Evolutionary conservation across 768 basidiomycete genomes (phyloP), one percentile per base, ranked within the genome.

Genomic region (Cyclocybe aegerita): DNA sequence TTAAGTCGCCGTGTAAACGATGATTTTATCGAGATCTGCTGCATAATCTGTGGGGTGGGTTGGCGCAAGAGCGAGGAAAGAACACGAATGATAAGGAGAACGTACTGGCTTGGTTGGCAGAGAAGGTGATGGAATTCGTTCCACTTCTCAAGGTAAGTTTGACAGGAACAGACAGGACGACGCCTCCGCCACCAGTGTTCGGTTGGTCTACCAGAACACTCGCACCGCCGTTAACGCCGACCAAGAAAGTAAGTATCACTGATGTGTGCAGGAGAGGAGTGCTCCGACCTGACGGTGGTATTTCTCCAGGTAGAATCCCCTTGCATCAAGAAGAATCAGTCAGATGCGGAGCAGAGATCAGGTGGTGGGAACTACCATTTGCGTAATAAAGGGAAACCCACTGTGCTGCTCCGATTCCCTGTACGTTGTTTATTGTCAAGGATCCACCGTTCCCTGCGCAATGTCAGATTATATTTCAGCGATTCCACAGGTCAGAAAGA

Each of bases 321-420:
- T 75, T 39, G 31, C 15, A 34, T 29, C n/a, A 16, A 23, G 4
- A 29, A 39, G 14, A 42, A 37, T 14, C 4, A 12, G 32, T 8
- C 36, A 47, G 23, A 39, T 12, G 15, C 4, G 9, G 46, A 9
- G 5, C 7, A 15, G 12, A n/a, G 48, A 33, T 17, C 15, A 17
- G 32, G 15, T n/a, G 16, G 40, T 16, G 7, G 23, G 5, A 38
- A 53, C 8, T 44, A 69, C 78, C 80, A 58, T 84, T 84, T 4
- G 82, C 79, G 59, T 76, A 81, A 60, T 82, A 81, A 23, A 83
- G 62, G 6, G 81, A 69, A n/a, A 84, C 74, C 83, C 82, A 84
- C 58, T 84, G 82, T 4, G 68, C 68, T 8, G 60, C 58, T 4
- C 82, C 82, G 37, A 67, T 75, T 9, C 83, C 81, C 58, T 80